Base-by-base conservation (phyloP, 495 filamentous ascomycete genomes). In the Trypethelium eluteriae region DNA sequence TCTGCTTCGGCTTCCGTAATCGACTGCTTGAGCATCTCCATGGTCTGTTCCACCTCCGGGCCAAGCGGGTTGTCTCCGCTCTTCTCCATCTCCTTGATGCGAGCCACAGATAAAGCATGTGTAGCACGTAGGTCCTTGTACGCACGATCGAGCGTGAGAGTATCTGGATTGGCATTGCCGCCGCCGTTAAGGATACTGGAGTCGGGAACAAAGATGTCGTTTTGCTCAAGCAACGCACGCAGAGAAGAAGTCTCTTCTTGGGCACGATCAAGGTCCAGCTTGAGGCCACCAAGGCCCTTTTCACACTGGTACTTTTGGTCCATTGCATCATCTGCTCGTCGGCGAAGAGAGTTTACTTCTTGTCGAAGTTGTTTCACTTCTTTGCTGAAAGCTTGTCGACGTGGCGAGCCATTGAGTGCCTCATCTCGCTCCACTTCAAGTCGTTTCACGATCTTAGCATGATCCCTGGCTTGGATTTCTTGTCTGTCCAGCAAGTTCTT, bases 261-360 rank as follows among this genome's bases (percentile, higher is more conserved):
- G 3, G 94, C 92, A 68, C 93, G 89, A 73, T 98, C 95, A 38
- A 98, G 84, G 74, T 98, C 94, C 89, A 96, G 97, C 77, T 96
- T 96, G 68, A 98, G 79, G 50, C 93, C 93, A 66, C 87, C 84
- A 14, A 98, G 82, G 35, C 92, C 92, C 77, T 96, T 96, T 77
- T 98, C 94, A 66, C 93, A 93, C 76, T 94, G 89, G 84, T 88
- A 97, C 79, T 97, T 98, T 72, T 93, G 89, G 70, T 95, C 91
- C n/a, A 97, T 81, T 32, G 94, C 95, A 64, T 98, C 94, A 70
- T 98, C 93, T 35, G 95, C 93, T 64, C 95, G 88, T 64, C 87
- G 86, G 38, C 94, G 88, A 59, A 98, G 85, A 9, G 86, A 82
- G 67, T 88, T 89, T 68, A 98, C 88, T 74, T 98, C 94, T 9